Conservation (phyloP, 164 flowering plant species). For the Nymphaea thermarum region DNA sequence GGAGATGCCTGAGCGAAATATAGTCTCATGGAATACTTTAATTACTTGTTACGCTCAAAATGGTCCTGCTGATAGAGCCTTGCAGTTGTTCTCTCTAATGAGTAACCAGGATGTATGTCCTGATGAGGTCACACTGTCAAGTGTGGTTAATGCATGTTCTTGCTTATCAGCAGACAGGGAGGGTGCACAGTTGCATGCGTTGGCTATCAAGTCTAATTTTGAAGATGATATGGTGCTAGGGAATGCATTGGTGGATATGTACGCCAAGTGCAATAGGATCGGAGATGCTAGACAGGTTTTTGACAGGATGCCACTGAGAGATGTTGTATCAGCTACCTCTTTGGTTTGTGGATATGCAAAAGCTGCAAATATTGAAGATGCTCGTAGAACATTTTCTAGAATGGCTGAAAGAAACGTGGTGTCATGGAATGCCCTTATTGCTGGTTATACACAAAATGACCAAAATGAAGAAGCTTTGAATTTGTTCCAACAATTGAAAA, state of each 20-base stretch:
- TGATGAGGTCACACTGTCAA: slow-evolving; percentile 20
- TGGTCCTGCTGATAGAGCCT: slow-evolving; percentile 12
- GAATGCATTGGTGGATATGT: slow-evolving; percentile 22
- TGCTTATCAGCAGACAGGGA: slow-evolving; percentile 8
- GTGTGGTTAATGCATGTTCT: slow-evolving; percentile 20
- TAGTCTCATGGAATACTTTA: slow-evolving; percentile 22
- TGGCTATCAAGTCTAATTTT: slow-evolving; percentile 9
- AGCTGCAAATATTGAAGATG: slow-evolving; percentile 11
- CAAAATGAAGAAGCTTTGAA: slow-evolving; percentile 15
- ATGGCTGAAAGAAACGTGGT: slow-evolving; percentile 15
- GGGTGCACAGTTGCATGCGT: slow-evolving; percentile 16
- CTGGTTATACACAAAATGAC: slow-evolving; percentile 18
- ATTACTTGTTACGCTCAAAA: slow-evolving; percentile 20
- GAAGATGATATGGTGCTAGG: slow-evolving; percentile 14
- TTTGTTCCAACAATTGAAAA: slow-evolving; percentile 14
- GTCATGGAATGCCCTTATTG: slow-evolving; percentile 21
- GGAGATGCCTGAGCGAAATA: slow-evolving; percentile 12
- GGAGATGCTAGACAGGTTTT: slow-evolving; percentile 15
- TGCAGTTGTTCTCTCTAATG: slow-evolving; percentile 10
- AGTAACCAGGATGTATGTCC: slow-evolving; percentile 10
- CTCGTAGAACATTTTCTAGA: slow-evolving; percentile 10
- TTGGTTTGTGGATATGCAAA: slow-evolving; percentile 20
- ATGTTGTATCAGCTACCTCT: slow-evolving; percentile 18
- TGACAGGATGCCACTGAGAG: slow-evolving; percentile 15
- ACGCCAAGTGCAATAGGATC: slow-evolving; percentile 15